Evolutionary conservation across 768 basidiomycete species (phyloP), one percentile per base, ranked within the genome.

Genomic region (Pleurotus sapidus): DNA sequence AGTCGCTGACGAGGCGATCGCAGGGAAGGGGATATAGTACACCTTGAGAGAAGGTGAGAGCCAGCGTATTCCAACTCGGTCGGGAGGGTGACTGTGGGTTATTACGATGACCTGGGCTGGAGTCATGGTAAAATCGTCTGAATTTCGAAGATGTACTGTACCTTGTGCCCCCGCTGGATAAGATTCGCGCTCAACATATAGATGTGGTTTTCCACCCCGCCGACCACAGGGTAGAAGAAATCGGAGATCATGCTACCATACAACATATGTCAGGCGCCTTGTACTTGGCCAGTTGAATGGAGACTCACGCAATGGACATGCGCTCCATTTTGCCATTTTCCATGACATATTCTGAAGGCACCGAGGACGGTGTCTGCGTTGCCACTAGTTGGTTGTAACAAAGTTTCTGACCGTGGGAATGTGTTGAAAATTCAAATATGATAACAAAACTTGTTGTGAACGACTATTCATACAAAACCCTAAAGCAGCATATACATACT

Each of bases 131-230:
- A 18, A 40, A 24, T 23, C 9, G 18, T 0, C 24, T 3, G 18
- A 15, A n/a, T 20, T 7, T 17, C 12, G n/a, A 8, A 3, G 9
- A 34, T 15, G 15, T 12, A 30, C 56, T 75, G 17, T 67, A 89
- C 94, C 72, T 91, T 93, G 72, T 99, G 95, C 3, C 95, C 94
- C 40, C 82, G 82, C 42, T 79, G 77, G 55, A 95, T 84, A 42
- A 98, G 84, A 48, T 89, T 87, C 17, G 89, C 86, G 57, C 88
- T 87, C 47, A 99, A 81, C 84, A 91, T 91, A 72, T 93, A 98
- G 38, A 98, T 95, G 70, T 97, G 94, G 59, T 87, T 95, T 73
- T 98, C 97, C 30, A 99, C 96, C 6, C 97, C 97, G 3, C 97
- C 97, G 2, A 95, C 88, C 57, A 84, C 80, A 0, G 97, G 97